These are phyloP conservation scores for Vitis riparia DNA, from an alignment of 164 flowering plant species.

Conservation along the genomic window DNA sequence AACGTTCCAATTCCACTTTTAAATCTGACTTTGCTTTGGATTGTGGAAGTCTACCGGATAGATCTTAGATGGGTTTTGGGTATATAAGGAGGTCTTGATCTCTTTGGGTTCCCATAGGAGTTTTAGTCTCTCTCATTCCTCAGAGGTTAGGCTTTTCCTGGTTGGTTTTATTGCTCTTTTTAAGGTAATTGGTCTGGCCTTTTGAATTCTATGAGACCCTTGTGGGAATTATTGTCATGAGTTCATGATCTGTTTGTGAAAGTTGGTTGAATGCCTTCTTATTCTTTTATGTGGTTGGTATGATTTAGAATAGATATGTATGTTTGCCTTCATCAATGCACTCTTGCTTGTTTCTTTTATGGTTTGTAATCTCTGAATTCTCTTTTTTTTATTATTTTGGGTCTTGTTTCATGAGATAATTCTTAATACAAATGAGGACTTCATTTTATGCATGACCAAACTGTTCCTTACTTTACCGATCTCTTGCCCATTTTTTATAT, in stretches of 20 bases:
- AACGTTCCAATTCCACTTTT: constrained; percentile 20
- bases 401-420: too few species aligned
- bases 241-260: not conserved
- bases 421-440: too few species aligned
- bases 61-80: constrained; percentile 11
- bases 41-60: constrained; percentile 9
- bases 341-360: too few species aligned
- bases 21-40: constrained; percentile 28
- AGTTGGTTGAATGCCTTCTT: too few species aligned
- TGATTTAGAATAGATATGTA: too few species aligned
- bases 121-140: not conserved
- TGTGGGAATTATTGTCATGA: not conserved
- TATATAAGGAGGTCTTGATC: constrained; percentile 9
- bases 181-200: not conserved
- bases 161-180: not conserved
- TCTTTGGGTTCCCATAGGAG: not conserved
- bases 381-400: too few species aligned
- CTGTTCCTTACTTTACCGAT: too few species aligned
- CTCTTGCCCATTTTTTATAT: too few species aligned
- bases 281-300: too few species aligned
- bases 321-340: not conserved
- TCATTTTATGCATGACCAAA: too few species aligned
- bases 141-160: not conserved
- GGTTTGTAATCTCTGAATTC: too few species aligned
- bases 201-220: not conserved